A percentile compares a stretch with the other conserved stretches of the same genome.
phyloP scores from a whole-genome alignment of 768 basidiomycete species.

The Boletus tomentosulus region DNA sequence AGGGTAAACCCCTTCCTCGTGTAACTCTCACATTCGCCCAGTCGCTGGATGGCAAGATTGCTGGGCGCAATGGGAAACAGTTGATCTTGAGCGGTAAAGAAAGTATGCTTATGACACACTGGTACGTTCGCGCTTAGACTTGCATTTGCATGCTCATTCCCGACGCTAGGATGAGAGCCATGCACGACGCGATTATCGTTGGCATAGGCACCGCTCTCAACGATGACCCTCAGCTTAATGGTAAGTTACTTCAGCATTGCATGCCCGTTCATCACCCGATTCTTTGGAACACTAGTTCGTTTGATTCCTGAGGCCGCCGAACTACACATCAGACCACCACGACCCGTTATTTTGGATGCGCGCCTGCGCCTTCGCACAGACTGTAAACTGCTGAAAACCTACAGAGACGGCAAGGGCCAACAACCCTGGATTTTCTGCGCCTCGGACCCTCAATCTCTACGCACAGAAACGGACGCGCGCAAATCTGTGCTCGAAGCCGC shows the following conservation, averaged over 20 bases:
- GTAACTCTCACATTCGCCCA: slow-evolving; percentile 87
- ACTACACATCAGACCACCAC: slow-evolving; percentile 50
- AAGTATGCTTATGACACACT: slow-evolving; percentile 92
- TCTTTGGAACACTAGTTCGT: slow-evolving; percentile 40
- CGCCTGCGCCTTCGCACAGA: slow-evolving; percentile 58
- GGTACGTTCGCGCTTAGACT: slow-evolving; percentile 40
- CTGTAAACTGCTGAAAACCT: slow-evolving; percentile 72
- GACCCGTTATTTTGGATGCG: slow-evolving; percentile 82
- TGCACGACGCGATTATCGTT: slow-evolving; percentile 91
- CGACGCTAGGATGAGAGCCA: slow-evolving; percentile 70
- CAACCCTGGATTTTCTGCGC: slow-evolving; percentile 73
- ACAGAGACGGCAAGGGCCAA: slow-evolving; percentile 49
- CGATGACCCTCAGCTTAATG: slow-evolving; percentile 93
- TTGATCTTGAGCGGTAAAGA: slow-evolving; percentile 80
- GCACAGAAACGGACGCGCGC: slow-evolving; percentile 29
- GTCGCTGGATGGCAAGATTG: slow-evolving; percentile 85
- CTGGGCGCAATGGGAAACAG: slow-evolving; percentile 67
- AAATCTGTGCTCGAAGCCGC: slow-evolving; percentile 48
- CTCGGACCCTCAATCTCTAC: background rate
- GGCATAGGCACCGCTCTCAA: slow-evolving; percentile 87
- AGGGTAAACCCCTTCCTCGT: slow-evolving; percentile 39
- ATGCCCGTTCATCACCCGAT: background rate
- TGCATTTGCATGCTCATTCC: background rate
- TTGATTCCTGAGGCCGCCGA: slow-evolving; percentile 43
- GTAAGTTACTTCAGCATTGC: slow-evolving; percentile 39